Evolutionary conservation across 805 yeast species (phyloP).

Genomic region (Wickerhamomyces alni): DNA sequence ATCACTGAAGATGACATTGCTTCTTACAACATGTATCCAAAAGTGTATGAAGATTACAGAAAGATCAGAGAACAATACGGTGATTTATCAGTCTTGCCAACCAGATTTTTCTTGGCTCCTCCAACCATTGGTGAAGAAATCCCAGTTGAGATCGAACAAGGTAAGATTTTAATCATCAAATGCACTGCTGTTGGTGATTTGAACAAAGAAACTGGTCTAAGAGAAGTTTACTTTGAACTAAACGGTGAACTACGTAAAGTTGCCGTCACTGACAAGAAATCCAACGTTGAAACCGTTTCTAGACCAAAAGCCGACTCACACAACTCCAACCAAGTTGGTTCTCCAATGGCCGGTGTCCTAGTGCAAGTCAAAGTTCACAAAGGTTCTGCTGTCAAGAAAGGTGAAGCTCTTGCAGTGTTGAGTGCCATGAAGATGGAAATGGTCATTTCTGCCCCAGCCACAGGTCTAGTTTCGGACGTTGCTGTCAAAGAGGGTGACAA

Average conservation of each 20-base stretch:
- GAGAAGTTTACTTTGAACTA: constrained; percentile 96
- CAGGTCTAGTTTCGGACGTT: constrained; percentile 78
- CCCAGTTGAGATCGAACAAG: constrained; percentile 84
- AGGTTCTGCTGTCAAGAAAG: constrained; percentile 89
- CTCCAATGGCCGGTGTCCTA: constrained; percentile 99
- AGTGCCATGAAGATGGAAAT: constrained; percentile 99
- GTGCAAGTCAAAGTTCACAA: constrained; percentile 89
- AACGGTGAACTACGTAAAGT: constrained; percentile 98
- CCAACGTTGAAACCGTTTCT: constrained; percentile 76
- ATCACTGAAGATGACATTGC: constrained; percentile 88
- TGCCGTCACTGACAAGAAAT: constrained; percentile 80
- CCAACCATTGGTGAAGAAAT: constrained; percentile 86
- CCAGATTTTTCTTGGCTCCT: constrained; percentile 83
- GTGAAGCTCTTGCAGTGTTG: constrained; percentile 89
- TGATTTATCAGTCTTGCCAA: constrained; percentile 91
- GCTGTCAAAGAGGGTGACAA: constrained; percentile 85
- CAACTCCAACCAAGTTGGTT: constrained; percentile 90
- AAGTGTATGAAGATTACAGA: constrained; percentile 87
- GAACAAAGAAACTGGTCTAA: constrained; percentile 74
- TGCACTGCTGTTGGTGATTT: constrained; percentile 91
- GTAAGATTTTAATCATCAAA: constrained; percentile 88
- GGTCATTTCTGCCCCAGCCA: constrained; percentile 90
- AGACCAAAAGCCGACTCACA: constrained; percentile 88
- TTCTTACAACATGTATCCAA: constrained; percentile 95
- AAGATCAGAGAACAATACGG: constrained; percentile 74